Conservation (phyloP, 1,284 basidiomycete species). For the Ganoderma meredithae region DNA sequence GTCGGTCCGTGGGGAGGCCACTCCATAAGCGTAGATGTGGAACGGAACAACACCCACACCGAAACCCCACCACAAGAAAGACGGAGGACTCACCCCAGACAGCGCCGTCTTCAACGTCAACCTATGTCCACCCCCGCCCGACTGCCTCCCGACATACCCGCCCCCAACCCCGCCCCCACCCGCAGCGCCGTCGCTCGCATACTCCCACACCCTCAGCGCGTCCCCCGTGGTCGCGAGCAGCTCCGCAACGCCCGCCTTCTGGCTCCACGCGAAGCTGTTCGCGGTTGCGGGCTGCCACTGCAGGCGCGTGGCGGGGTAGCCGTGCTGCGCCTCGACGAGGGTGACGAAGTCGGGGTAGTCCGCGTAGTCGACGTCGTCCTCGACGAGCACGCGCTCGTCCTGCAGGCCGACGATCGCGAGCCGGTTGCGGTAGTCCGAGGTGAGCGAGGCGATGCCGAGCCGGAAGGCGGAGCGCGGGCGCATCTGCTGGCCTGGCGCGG, state of each 20-base stretch:
- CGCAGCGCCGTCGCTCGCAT: conserved; percentile 65
- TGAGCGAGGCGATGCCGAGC: conserved; percentile 81
- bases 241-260: conserved; percentile 70
- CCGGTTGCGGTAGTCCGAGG: conserved; percentile 81
- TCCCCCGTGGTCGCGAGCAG: conserved; percentile 92
- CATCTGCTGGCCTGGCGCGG: conserved; percentile 73
- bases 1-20: neutral
- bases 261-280: conserved; percentile 65
- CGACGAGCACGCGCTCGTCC: conserved; percentile 82
- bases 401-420: conserved; percentile 85
- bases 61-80: neutral
- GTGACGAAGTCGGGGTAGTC: conserved; percentile 85
- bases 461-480: conserved; percentile 82
- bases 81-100: conserved; percentile 75
- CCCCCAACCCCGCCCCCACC: conserved; percentile 58
- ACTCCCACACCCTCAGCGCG: conserved; percentile 90
- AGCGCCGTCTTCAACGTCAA: conserved; percentile 72
- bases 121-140: conserved; percentile 62
- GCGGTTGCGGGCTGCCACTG: conserved; percentile 85
- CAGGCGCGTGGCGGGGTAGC: conserved; percentile 84
- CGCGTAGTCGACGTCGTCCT: conserved; percentile 70
- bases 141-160: conserved; percentile 76
- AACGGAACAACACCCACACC: neutral
- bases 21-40: neutral
- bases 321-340: conserved; percentile 80